These are phyloP conservation scores for Candida khao-thaluensis DNA, from an alignment of 805 yeast species.

Conservation along the genomic window DNA sequence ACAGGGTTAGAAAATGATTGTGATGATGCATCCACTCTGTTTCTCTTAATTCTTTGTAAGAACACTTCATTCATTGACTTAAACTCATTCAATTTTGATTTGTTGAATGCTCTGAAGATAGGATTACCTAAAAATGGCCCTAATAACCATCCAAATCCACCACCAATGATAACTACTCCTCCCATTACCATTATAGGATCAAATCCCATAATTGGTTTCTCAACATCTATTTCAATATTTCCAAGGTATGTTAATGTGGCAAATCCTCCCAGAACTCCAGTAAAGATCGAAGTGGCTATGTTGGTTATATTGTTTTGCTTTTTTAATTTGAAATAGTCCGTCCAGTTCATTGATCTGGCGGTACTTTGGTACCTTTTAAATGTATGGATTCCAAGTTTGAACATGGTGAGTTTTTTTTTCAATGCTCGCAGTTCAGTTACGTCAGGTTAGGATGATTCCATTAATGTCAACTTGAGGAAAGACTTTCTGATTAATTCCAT, in stretches of 20 bases:
- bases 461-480: too few species aligned
- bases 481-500: too few species aligned
- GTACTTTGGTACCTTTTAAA: constrained; percentile 7
- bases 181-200: constrained; percentile 84
- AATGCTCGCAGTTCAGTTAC: neutral
- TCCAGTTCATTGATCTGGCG: constrained; percentile 57
- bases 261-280: constrained; percentile 65
- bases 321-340: constrained; percentile 72
- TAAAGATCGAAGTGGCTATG: constrained; percentile 60
- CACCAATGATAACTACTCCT: constrained; percentile 69
- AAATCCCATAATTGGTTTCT: constrained; percentile 80
- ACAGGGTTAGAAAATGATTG: constrained; percentile 92
- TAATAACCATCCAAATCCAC: constrained; percentile 71
- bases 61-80: constrained; percentile 68
- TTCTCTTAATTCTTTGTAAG: constrained; percentile 66
- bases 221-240: constrained; percentile 81
- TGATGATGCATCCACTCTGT: constrained; percentile 89
- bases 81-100: constrained; percentile 46
- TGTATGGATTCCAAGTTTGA: constrained; percentile 1
- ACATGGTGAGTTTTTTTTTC: constrained; percentile 1
- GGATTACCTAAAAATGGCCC: constrained; percentile 82
- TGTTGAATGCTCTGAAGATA: constrained; percentile 58
- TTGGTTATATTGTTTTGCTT: constrained; percentile 73
- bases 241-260: constrained; percentile 75
- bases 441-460: too few species aligned